These are phyloP conservation scores for Penicillium macrosclerotiorum DNA, from an alignment of 495 filamentous ascomycete species.

Conservation along the genomic window DNA sequence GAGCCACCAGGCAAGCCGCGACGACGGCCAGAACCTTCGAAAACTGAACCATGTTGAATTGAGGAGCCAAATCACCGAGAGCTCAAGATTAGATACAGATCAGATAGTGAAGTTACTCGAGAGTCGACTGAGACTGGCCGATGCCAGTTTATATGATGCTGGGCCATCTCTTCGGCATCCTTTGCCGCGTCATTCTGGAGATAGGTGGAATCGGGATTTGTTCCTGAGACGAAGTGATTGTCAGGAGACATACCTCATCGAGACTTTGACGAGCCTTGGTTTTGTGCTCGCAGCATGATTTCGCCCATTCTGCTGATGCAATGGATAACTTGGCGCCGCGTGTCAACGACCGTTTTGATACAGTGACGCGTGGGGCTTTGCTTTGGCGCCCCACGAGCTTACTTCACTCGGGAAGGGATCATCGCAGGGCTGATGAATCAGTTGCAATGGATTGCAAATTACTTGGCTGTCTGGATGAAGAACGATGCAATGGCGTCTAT, in stretches of 20 bases:
- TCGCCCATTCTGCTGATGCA: too few relatives aligned
- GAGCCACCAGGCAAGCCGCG: slow-evolving; percentile 20
- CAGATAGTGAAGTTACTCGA: too few relatives aligned
- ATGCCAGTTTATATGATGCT: slow-evolving; percentile 1
- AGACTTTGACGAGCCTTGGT: background rate
- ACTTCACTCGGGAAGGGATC: slow-evolving; percentile 17
- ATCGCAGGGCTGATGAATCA: slow-evolving; percentile 10
- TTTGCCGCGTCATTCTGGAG: slow-evolving; percentile 4
- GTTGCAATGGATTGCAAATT: slow-evolving; percentile 4
- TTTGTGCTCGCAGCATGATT: too few relatives aligned
- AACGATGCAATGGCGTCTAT: background rate
- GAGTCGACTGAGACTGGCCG: background rate
- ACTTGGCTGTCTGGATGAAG: background rate
- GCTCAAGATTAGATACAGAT: background rate
- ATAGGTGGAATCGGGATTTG: background rate
- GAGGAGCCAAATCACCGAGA: background rate
- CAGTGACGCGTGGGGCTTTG: background rate
- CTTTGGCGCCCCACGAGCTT: slow-evolving; percentile 18
- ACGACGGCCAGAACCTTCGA: slow-evolving; percentile 27
- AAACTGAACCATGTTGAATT: slow-evolving; percentile 22
- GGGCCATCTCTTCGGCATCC: background rate
- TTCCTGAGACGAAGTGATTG: background rate
- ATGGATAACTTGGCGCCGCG: slow-evolving; percentile 19
- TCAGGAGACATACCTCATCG: background rate
- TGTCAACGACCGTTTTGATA: slow-evolving; percentile 3